Percentiles rank a stretch among this genome's conserved stretches.
phyloP scores from a whole-genome alignment of 129 eudicot species.

The Escallonia herrerae region DNA sequence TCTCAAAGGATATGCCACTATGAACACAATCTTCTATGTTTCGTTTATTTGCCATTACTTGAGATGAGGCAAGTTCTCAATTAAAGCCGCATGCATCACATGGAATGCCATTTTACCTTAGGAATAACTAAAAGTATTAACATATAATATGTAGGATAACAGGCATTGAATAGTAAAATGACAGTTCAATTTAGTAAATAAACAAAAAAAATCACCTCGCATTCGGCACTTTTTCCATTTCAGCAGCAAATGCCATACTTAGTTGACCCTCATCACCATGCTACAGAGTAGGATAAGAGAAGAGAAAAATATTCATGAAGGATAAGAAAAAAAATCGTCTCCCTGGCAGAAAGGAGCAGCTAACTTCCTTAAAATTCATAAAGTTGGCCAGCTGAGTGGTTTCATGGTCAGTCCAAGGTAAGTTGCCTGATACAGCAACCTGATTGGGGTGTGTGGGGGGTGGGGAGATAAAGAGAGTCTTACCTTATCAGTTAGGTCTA shows the following conservation, averaged over 20 bases:
- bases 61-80: too few species aligned
- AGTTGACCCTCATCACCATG: slow-evolving; percentile 85
- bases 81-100: too few species aligned
- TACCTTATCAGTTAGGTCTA: slow-evolving; percentile 92
- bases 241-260: slow-evolving; percentile 68
- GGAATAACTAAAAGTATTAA: too few species aligned
- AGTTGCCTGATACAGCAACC: not conserved
- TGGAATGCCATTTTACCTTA: too few species aligned
- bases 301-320: not conserved
- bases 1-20: too few species aligned
- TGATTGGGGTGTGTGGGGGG: not conserved
- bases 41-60: too few species aligned
- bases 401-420: not conserved
- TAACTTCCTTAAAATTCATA: not conserved
- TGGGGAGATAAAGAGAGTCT: not conserved
- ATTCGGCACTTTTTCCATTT: slow-evolving; percentile 77
- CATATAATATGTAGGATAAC: too few species aligned
- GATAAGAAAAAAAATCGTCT: not conserved
- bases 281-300: slow-evolving; percentile 37
- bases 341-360: slow-evolving; percentile 2
- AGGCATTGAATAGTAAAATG: not conserved
- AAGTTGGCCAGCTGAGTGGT: slow-evolving; percentile 1
- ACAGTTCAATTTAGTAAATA: slow-evolving; percentile 3
- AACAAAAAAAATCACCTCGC: slow-evolving; percentile 53
- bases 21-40: too few species aligned